Conservation (phyloP, 495 filamentous ascomycete species). For the Penicillium bovifimosum region DNA sequence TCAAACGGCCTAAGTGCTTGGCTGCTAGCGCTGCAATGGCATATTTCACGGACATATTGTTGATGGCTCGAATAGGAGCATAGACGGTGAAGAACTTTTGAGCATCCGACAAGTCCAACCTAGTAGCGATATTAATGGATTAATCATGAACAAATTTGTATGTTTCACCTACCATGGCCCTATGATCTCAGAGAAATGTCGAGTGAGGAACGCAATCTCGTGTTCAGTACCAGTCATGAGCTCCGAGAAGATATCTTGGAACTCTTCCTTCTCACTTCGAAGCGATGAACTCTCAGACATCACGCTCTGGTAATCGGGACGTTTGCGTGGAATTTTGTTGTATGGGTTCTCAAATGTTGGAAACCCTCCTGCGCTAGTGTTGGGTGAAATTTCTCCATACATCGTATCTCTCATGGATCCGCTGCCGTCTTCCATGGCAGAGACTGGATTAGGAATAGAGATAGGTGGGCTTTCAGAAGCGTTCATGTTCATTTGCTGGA, state of each 20-base stretch:
- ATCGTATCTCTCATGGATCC: constrained; percentile 7
- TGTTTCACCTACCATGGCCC: constrained; percentile 31
- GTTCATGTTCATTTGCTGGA: neutral
- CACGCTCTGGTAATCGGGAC: constrained; percentile 7
- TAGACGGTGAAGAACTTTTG: constrained; percentile 36
- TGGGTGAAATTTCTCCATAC: constrained; percentile 15
- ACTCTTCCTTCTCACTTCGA: constrained; percentile 31
- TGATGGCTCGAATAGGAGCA: constrained; percentile 36
- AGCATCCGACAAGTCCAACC: constrained; percentile 38
- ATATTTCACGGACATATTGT: constrained; percentile 28
- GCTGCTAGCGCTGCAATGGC: constrained; percentile 37
- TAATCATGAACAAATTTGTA: neutral
- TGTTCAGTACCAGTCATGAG: constrained; percentile 39
- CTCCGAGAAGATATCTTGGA: constrained; percentile 39
- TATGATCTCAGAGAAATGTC: constrained; percentile 34
- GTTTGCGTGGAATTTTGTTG: neutral
- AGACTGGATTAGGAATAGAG: neutral
- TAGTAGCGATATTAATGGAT: constrained; percentile 12
- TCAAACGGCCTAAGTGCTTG: constrained; percentile 38
- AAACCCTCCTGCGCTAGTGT: neutral
- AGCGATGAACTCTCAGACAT: constrained; percentile 19
- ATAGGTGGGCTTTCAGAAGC: neutral
- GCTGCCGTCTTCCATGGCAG: constrained; percentile 1
- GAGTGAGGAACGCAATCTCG: constrained; percentile 35
- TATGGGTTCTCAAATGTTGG: constrained; percentile 1